phyloP scores from a whole-genome alignment of 345 rosid species.

The Populus pruinosa region DNA sequence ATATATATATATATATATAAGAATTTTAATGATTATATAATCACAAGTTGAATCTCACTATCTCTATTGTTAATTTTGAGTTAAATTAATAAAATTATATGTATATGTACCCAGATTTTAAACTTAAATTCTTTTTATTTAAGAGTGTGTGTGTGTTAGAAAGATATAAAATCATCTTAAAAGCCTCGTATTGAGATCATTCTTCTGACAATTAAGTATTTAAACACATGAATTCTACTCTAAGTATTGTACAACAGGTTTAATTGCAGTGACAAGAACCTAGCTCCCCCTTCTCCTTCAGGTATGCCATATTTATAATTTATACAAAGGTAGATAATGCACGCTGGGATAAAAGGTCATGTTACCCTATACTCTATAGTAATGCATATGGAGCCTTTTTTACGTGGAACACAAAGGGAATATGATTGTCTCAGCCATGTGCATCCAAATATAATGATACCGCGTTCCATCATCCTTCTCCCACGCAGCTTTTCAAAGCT shows the following conservation, averaged over 20 bases:
- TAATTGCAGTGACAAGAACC: background rate
- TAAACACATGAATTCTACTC: background rate
- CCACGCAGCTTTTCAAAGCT: conserved; percentile 28
- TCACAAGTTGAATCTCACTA: too few relatives aligned
- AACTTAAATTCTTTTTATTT: too few relatives aligned
- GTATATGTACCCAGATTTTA: too few relatives aligned
- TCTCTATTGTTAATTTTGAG: too few relatives aligned
- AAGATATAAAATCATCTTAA: too few relatives aligned
- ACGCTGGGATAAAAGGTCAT: conserved; percentile 25
- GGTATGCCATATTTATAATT: background rate
- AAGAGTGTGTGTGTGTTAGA: too few relatives aligned
- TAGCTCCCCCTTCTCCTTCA: background rate
- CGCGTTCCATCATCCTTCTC: conserved; percentile 31
- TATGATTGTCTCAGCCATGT: conserved; percentile 53
- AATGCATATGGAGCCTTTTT: conserved; percentile 21
- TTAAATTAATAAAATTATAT: too few relatives aligned
- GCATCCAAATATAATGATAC: conserved; percentile 45
- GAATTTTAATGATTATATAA: too few relatives aligned
- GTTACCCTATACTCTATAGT: conserved; percentile 28
- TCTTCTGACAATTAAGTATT: too few relatives aligned
- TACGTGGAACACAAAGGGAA: conserved; percentile 33
- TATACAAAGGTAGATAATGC: background rate
- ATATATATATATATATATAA: too few relatives aligned
- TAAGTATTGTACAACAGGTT: background rate
- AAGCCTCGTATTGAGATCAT: too few relatives aligned